Percentiles rank a stretch among this genome's conserved stretches.
These are phyloP conservation scores for Hericium coralloides DNA, from an alignment of 768 basidiomycete genomes.

Conservation along the genomic window DNA sequence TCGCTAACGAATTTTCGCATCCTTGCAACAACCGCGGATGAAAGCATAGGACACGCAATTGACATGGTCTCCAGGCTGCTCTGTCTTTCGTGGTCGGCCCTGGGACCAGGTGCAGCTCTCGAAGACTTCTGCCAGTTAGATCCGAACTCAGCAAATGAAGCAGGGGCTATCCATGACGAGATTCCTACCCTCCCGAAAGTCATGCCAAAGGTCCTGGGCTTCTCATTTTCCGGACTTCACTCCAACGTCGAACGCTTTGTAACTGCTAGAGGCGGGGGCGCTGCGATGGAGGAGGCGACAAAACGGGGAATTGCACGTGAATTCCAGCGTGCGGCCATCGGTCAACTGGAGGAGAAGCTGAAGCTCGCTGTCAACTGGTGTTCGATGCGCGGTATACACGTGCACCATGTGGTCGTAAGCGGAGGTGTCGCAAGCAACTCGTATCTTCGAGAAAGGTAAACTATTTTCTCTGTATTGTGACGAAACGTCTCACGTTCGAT, in stretches of 20 bases:
- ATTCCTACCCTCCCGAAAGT: slow-evolving; percentile 35
- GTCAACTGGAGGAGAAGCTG: slow-evolving; percentile 72
- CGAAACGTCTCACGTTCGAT: not conserved
- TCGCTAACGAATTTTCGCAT: slow-evolving; percentile 52
- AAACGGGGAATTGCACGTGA: slow-evolving; percentile 49
- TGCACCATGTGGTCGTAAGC: slow-evolving; percentile 67
- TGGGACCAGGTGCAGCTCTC: slow-evolving; percentile 74
- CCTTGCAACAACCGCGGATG: slow-evolving; percentile 67
- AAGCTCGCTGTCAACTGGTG: slow-evolving; percentile 41
- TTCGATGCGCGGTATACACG: slow-evolving; percentile 27
- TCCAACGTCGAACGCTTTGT: slow-evolving; percentile 59
- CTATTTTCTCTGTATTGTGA: slow-evolving; percentile 8
- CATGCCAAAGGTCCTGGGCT: slow-evolving; percentile 46
- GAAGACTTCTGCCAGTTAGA: slow-evolving; percentile 52
- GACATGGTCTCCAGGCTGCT: slow-evolving; percentile 78
- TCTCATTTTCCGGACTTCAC: slow-evolving; percentile 77
- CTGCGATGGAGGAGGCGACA: slow-evolving; percentile 28
- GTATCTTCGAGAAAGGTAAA: slow-evolving; percentile 55
- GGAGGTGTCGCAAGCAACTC: slow-evolving; percentile 91
- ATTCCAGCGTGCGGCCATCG: slow-evolving; percentile 66
- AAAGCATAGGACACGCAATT: slow-evolving; percentile 69
- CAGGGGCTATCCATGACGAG: not conserved
- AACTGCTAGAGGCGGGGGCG: slow-evolving; percentile 27
- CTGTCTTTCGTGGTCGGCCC: slow-evolving; percentile 48
- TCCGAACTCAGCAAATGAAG: slow-evolving; percentile 9